Percentiles rank a stretch among this genome's conserved stretches.
These are phyloP conservation scores for Cucurbitaria berberidis DNA, from an alignment of 2,329 filamentous ascomycete genomes.

Conservation along the genomic window DNA sequence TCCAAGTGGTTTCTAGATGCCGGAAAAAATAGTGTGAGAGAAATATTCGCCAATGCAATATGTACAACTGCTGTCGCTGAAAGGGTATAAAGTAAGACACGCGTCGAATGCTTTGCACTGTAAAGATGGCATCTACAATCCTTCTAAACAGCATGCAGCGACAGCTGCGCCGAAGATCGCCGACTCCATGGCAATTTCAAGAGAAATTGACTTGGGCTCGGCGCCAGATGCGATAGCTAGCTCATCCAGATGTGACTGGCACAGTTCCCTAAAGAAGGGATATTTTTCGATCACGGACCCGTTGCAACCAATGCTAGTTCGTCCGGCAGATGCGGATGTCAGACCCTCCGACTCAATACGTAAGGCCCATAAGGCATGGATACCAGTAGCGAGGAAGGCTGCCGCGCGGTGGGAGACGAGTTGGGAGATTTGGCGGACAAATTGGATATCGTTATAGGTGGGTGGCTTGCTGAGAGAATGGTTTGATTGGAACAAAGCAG, in stretches of 20 bases:
- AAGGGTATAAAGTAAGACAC: constrained; percentile 12
- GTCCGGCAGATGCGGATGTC: constrained; percentile 41
- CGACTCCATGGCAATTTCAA: constrained; percentile 75
- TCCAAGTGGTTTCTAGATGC: constrained; percentile 2
- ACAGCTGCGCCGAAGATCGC: constrained; percentile 78
- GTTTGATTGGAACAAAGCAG: constrained; percentile 57
- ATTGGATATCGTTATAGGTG: constrained; percentile 58
- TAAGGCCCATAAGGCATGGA: constrained; percentile 67
- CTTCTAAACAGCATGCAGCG: constrained; percentile 56
- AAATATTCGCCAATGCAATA: constrained; percentile 4
- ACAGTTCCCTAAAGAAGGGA: constrained; percentile 67
- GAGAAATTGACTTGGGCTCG: constrained; percentile 57
- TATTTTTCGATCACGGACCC: constrained; percentile 82
- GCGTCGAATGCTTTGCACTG: not conserved
- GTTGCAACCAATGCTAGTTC: constrained; percentile 71
- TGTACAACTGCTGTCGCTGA: constrained; percentile 18
- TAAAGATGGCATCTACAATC: constrained; percentile 15
- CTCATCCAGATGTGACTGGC: constrained; percentile 68
- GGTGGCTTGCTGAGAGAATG: constrained; percentile 57
- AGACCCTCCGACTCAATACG: constrained; percentile 58
- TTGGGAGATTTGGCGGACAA: constrained; percentile 60
- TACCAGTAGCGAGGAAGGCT: constrained; percentile 66
- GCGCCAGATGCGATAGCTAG: constrained; percentile 56
- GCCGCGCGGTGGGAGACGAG: constrained; percentile 65
- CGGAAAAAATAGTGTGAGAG: not conserved